Percentiles rank a stretch among this genome's conserved stretches.
phyloP scores from a whole-genome alignment of 768 basidiomycete species.

The Panus rudis region DNA sequence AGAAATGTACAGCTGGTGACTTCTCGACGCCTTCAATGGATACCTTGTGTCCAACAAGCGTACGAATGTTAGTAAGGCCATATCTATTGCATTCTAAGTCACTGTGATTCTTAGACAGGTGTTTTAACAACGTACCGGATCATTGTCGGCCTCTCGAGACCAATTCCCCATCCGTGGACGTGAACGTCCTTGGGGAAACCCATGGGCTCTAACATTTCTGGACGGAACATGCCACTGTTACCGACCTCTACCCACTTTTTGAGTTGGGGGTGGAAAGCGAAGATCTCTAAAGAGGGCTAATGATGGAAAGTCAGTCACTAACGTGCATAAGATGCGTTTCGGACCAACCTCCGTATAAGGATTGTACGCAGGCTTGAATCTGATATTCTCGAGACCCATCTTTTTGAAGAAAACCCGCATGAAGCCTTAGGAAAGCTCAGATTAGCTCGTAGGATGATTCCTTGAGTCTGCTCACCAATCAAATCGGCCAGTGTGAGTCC shows the following conservation, averaged over 20 bases:
- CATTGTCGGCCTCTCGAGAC: slow-evolving; percentile 96
- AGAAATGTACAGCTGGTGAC: slow-evolving; percentile 88
- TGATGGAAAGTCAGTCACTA: slow-evolving; percentile 1
- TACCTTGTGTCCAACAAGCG: slow-evolving; percentile 95
- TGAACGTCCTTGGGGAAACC: slow-evolving; percentile 95
- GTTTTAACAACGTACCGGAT: slow-evolving; percentile 60
- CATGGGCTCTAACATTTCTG: slow-evolving; percentile 99
- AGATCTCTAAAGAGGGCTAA: slow-evolving; percentile 94
- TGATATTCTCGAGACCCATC: slow-evolving; percentile 89
- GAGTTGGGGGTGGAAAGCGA: slow-evolving; percentile 93
- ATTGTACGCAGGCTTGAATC: slow-evolving; percentile 99
- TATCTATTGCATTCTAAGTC: slow-evolving; percentile 45
- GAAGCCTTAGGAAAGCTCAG: slow-evolving; percentile 55
- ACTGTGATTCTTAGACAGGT: background rate
- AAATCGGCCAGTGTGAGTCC: slow-evolving; percentile 89
- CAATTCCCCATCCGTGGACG: slow-evolving; percentile 95
- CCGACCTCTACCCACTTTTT: slow-evolving; percentile 97
- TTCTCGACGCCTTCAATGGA: slow-evolving; percentile 84
- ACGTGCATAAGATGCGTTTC: background rate
- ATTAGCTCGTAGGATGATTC: background rate
- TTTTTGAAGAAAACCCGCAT: slow-evolving; percentile 98
- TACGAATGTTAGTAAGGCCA: slow-evolving; percentile 95
- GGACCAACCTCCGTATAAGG: slow-evolving; percentile 84
- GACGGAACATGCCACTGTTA: slow-evolving; percentile 99
- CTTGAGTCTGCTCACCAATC: slow-evolving; percentile 55